Evolutionary conservation across 148 eudicot genomes (phyloP), one percentile per base, ranked within the genome.

Genomic region (Spergularia bocconei): DNA sequence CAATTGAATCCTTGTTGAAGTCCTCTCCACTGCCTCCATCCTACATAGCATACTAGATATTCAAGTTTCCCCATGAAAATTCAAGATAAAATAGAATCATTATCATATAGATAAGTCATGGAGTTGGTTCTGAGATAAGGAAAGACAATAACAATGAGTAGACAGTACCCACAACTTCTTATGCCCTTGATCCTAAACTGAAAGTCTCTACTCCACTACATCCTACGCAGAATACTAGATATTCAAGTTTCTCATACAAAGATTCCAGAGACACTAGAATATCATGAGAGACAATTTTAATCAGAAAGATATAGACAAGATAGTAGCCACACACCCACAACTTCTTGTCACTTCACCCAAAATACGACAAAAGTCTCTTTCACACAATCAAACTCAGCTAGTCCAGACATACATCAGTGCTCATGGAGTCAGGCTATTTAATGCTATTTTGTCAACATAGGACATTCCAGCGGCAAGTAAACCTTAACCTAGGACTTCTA

Each of bases 1-100:
- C 97, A 75, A 91, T 85, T 21, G 93, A 79, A 77, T 90, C 97
- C 79, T 91, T 91, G 80, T 73, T 90, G 84, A 84, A 85, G 75
- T 93, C 97, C 77, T 90, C 98, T 23, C 95, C 98, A 68, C 85
- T 78, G 57, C 82, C 83, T 41, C 97, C 98, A 85, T 93, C 98
- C 97, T 93, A 68, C 63, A 84, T 52, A 64, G 29, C 64, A 41
- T 29, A 50, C 64, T 21, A 62, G 65, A 58, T 69, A 13, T 29
- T 67, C 58, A 72, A 58, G 51, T 17, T n/a, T 72, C 23, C 36
- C 20, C 44, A 67, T 50, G 58, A 19, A 67, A 51, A 11, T 53
- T 0, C 69, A 52, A 21, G 47, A 16, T 2, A 13, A 4, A 13
- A 12, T 21, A 69, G 16, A 41, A 62, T 20, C 16, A 50, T 19